Evolutionary conservation across 2,329 filamentous ascomycete species (phyloP).

Genomic region (Fonsecaea nubica): DNA sequence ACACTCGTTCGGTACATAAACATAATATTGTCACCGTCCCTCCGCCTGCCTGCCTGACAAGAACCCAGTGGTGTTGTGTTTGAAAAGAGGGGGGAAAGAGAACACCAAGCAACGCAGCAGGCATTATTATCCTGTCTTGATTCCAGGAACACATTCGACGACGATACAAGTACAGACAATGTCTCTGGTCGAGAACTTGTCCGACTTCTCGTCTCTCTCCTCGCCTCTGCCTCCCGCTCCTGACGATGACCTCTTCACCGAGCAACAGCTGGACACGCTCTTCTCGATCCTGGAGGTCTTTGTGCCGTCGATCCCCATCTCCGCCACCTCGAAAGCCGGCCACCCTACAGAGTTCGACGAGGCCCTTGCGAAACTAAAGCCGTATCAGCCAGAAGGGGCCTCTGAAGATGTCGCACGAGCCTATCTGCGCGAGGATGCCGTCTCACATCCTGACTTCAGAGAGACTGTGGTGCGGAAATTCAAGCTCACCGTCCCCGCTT

Average conservation of each 20-base stretch:
- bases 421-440: conserved; percentile 58
- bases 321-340: conserved; percentile 41
- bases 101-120: too few species aligned
- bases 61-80: too few species aligned
- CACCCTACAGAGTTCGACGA: conserved; percentile 13
- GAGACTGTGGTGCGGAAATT: conserved; percentile 57
- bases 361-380: conserved; percentile 38
- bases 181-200: conserved; percentile 22
- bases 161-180: conserved; percentile 4
- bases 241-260: conserved; percentile 56
- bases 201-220: conserved; percentile 44
- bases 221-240: conserved; percentile 57
- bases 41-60: too few species aligned
- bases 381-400: conserved; percentile 44
- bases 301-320: conserved; percentile 58
- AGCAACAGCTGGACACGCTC: conserved; percentile 65
- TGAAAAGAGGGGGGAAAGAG: too few species aligned
- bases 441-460: conserved; percentile 58
- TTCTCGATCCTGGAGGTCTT: conserved; percentile 64
- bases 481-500: conserved; percentile 55
- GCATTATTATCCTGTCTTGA: too few species aligned
- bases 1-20: too few species aligned
- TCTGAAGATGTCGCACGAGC: conserved; percentile 48
- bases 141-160: too few species aligned
- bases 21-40: too few species aligned